Evolutionary conservation across 768 basidiomycete species (phyloP), one percentile per base, ranked within the genome.

Genomic region (Omphalotus guepiniiformis): DNA sequence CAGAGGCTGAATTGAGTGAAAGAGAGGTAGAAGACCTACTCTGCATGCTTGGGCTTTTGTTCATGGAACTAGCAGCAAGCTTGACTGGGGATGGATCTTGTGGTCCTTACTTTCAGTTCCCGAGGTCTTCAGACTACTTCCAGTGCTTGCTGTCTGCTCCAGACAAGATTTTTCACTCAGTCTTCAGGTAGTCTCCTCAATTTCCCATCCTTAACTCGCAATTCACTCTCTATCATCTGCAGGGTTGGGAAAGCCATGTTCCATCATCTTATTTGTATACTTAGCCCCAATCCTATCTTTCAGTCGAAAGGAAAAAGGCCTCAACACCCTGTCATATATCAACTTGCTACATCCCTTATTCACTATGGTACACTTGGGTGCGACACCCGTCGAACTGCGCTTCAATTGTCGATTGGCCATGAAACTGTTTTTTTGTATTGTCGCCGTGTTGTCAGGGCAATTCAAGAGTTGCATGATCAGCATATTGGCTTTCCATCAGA

Each of bases 361-460:
- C 41, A 44, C 2, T 49, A 50, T 30, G 56, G 55, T 16, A 46
- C 50, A 9, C 27, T 13, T n/a, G 58, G 36, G 11, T 54, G 47
- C 11, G 55, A 57, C 38, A 12, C 47, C 4, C 22, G 51, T 11
- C 27, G 48, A 11, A 51, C 53, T 38, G 55, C 53, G 1, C 45
- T 54, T 18, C 47, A 56, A 30, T 42, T 60, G 6, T 56, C 58
- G 3, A 49, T 62, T 25, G 56, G 54, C 2, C 50, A 54, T 21
- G 56, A 59, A 1, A 59, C 55, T 11, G 53, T 58, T 4, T 55
- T 43, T 22, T 38, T 58, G 6, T 60, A 61, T 32, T 56, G 48
- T 27, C 5, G 34, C 12, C 40, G 54, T 13, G 56, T 62, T 4
- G 38, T 47, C 2, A 38, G 47, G 32, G 61, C 55, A n/a, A 19